A percentile compares a stretch with the other conserved stretches of the same genome.
Conservation (phyloP, 1,139 yeast genomes). For the Candida smagusa region DNA sequence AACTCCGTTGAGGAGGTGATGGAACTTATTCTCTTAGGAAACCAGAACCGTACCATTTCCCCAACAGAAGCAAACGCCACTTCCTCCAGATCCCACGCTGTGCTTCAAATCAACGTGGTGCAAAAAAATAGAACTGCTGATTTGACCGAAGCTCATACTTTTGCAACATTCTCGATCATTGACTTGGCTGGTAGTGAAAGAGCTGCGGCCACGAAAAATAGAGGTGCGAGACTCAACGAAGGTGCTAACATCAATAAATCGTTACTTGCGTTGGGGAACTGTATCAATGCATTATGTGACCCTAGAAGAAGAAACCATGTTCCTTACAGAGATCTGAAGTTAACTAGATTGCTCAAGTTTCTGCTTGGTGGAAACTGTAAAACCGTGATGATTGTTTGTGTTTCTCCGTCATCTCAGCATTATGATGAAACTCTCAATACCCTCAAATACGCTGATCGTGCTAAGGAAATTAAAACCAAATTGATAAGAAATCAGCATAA, state of each 20-base stretch:
- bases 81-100: conserved; percentile 91
- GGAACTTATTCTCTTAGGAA: conserved; percentile 73
- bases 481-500: conserved; percentile 71
- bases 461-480: conserved; percentile 86
- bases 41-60: conserved; percentile 72
- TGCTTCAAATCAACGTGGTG: conserved; percentile 72
- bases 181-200: conserved; percentile 95
- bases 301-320: conserved; percentile 66
- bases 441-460: conserved; percentile 84
- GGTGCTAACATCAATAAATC: conserved; percentile 94
- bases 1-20: conserved; percentile 69
- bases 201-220: conserved; percentile 82
- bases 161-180: conserved; percentile 79
- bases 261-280: conserved; percentile 83
- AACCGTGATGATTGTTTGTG: conserved; percentile 93
- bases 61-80: conserved; percentile 91
- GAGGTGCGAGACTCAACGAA: conserved; percentile 77
- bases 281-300: conserved; percentile 88
- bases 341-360: conserved; percentile 80
- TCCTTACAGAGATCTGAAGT: conserved; percentile 87
- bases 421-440: conserved; percentile 92
- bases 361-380: conserved; percentile 94
- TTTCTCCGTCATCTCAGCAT: conserved; percentile 81
- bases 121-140: conserved; percentile 64
- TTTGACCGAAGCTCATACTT: conserved; percentile 62